These are phyloP conservation scores for Phytopythium helicoides DNA, from an alignment of 352 stramenopile genomes.

Conservation along the genomic window DNA sequence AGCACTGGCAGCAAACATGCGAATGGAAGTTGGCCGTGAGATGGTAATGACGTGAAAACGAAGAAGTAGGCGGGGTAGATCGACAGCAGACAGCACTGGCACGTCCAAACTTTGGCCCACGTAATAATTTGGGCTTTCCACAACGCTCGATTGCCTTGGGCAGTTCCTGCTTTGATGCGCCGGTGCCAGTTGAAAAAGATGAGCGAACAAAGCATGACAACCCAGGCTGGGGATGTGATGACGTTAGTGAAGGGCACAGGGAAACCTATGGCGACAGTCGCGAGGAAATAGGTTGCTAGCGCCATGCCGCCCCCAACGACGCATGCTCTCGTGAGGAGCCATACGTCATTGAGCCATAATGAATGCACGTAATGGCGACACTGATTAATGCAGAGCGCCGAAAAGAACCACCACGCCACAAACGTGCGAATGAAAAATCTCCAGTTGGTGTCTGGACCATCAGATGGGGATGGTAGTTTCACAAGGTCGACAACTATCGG, in stretches of 20 bases:
- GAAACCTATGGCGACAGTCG: slow-evolving; percentile 6
- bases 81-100: slow-evolving; percentile 11
- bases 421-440: slow-evolving; percentile 17
- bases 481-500: slow-evolving; percentile 17
- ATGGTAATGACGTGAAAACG: slow-evolving; percentile 17
- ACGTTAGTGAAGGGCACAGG: slow-evolving; percentile 21
- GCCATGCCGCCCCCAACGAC: slow-evolving; percentile 6
- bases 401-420: slow-evolving; percentile 16
- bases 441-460: slow-evolving; percentile 10
- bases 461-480: slow-evolving; percentile 5
- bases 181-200: slow-evolving; percentile 2
- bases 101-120: slow-evolving; percentile 17
- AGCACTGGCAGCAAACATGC: slow-evolving; percentile 14
- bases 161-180: not conserved
- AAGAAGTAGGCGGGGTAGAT: slow-evolving; percentile 27
- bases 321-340: slow-evolving; percentile 4
- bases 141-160: not conserved
- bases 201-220: slow-evolving; percentile 2
- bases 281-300: slow-evolving; percentile 7
- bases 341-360: slow-evolving; percentile 10
- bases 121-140: slow-evolving; percentile 1
- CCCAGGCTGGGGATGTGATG: slow-evolving; percentile 9
- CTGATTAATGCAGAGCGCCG: slow-evolving; percentile 13
- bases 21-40: slow-evolving; percentile 11
- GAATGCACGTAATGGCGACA: slow-evolving; percentile 17